Conservation (phyloP, 306 rosid genomes). For the Myrica gale region DNA sequence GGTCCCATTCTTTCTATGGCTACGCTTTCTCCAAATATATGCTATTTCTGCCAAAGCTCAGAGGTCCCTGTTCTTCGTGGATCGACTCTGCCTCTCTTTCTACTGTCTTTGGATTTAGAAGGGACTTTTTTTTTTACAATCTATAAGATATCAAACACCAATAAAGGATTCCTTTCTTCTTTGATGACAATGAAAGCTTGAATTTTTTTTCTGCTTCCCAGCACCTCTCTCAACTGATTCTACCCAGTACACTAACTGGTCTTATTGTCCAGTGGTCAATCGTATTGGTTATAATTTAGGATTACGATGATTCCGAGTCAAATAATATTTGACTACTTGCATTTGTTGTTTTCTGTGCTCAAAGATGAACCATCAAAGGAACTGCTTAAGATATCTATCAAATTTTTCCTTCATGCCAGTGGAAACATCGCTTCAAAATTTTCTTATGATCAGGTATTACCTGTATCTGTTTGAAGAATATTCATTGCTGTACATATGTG, state of each 20-base stretch:
- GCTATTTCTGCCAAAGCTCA: background rate
- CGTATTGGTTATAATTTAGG: slow-evolving; percentile 1
- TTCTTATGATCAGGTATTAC: slow-evolving; percentile 63
- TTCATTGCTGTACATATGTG: background rate
- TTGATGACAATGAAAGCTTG: background rate
- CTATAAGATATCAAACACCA: background rate
- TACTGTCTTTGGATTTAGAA: background rate
- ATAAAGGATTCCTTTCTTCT: background rate
- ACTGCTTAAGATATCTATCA: slow-evolving; percentile 55
- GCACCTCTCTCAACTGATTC: background rate
- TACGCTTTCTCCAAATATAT: background rate
- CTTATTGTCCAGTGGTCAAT: background rate
- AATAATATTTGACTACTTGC: slow-evolving; percentile 14
- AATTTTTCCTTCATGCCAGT: slow-evolving; percentile 67
- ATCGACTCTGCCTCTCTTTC: background rate
- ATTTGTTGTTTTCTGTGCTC: slow-evolving; percentile 24
- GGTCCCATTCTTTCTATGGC: background rate
- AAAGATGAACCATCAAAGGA: slow-evolving; percentile 47
- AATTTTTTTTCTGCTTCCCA: background rate
- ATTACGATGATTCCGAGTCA: slow-evolving; percentile 1
- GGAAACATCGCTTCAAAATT: slow-evolving; percentile 80
- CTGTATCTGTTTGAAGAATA: slow-evolving; percentile 6
- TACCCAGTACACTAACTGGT: background rate
- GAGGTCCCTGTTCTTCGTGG: background rate
- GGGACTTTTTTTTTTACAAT: background rate